phyloP scores from a whole-genome alignment of 2,329 filamentous ascomycete genomes.

The Phyllosticta citrichinensis region DNA sequence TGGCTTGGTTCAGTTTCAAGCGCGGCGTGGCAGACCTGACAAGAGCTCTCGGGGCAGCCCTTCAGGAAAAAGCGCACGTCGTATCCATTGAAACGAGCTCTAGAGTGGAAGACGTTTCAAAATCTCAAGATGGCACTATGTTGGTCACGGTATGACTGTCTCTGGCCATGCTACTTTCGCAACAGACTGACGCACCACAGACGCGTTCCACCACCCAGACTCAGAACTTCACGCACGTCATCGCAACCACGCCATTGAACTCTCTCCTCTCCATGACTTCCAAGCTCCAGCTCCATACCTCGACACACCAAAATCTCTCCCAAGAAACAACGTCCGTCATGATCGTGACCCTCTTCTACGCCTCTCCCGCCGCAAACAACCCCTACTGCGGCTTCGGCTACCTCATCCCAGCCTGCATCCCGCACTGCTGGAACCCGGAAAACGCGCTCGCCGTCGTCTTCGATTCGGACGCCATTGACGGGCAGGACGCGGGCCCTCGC shows the following conservation, averaged over 20 bases:
- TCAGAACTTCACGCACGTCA: background rate
- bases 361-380: constrained; percentile 49
- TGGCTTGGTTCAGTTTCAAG: background rate
- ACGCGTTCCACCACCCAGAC: background rate
- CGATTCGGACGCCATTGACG: constrained; percentile 56
- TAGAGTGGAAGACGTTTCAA: background rate
- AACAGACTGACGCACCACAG: background rate
- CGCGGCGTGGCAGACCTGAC: background rate
- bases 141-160: background rate
- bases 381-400: constrained; percentile 75
- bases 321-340: constrained; percentile 56
- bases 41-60: background rate
- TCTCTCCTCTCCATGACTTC: background rate
- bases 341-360: constrained; percentile 85
- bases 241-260: background rate
- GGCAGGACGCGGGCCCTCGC: constrained; percentile 41
- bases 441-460: constrained; percentile 85
- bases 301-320: background rate
- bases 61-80: background rate
- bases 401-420: constrained; percentile 67
- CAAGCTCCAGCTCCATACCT: background rate
- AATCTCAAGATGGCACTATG: background rate
- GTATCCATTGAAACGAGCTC: background rate
- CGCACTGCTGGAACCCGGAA: constrained; percentile 65
- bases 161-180: background rate